Evolutionary conservation across 768 basidiomycete genomes (phyloP), one percentile per base, ranked within the genome.

Genomic region (Lactarius indigo): DNA sequence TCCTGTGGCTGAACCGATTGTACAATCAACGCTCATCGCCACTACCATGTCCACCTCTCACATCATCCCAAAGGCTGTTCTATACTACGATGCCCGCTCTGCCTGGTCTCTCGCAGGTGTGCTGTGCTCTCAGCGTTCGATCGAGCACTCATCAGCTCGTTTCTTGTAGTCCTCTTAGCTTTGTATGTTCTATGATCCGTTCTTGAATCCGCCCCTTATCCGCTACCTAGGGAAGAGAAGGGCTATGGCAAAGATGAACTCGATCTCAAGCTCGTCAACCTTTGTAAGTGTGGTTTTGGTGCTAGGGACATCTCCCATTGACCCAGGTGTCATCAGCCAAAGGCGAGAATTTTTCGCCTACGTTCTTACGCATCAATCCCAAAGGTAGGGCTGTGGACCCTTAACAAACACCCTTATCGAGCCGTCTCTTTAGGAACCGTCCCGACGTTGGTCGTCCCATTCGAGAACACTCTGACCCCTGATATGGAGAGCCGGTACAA

Each of bases 371-470:
- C 61, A 78, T 96, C 74, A 95, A 91, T 74, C 81, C 87, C 56
- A 86, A 88, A 74, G 93, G 91, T 87, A 73, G 12, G 77, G 71
- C 62, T 15, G 15, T 37, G 15, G 13, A 13, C 26, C 20, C 44
- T 20, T 9, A 13, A 26, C 26, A n/a, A 10, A 59, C 57, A 18
- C 31, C 23, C 41, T 64, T 55, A 63, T 50, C 23, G 33, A 59
- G 2, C n/a, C 6, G 12, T 28, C 35, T 69, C 57, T n/a, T 62
- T 70, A 92, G 91, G 86, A 8, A 91, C 88, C 28, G 83, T 94
- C 5, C 94, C 94, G 13, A 90, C 90, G 3, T 78, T 95, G 59
- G 87, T 94, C 31, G 94, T 94, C n/a, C 94, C 94, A 0, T 79
- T 93, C 13, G 78, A 87, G 69, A 87, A 90, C 69, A 90, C 91